Evolutionary conservation across 192 early-diverging fungal species (phyloP).

Genomic region (Gaertneriomyces semiglobifer): DNA sequence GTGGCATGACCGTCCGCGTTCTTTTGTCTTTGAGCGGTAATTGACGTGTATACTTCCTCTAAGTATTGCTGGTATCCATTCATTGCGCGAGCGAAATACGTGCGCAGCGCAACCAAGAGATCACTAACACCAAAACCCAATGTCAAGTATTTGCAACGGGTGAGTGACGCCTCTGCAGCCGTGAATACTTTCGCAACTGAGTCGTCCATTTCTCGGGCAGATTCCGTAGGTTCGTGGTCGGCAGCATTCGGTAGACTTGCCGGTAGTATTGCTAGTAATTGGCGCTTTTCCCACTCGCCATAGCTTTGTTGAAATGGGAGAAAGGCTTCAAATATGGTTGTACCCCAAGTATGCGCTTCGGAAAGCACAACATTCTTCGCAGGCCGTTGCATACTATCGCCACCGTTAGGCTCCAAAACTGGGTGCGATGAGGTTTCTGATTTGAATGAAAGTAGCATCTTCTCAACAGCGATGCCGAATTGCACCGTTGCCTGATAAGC

Average conservation of each 20-base stretch:
- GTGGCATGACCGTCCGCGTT: neutral
- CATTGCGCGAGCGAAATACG: conserved; percentile 48
- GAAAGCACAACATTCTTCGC: neutral
- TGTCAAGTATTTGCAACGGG: conserved; percentile 57
- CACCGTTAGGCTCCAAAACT: neutral
- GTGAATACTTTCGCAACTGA: conserved; percentile 44
- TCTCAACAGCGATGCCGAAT: conserved; percentile 56
- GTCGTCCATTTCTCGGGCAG: conserved; percentile 47
- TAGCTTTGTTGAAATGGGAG: conserved; percentile 60
- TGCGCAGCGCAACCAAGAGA: conserved; percentile 50
- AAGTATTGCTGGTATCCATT: conserved; percentile 41
- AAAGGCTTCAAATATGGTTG: conserved; percentile 64
- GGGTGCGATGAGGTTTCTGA: neutral
- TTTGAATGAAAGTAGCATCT: conserved; percentile 32
- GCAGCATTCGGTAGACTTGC: conserved; percentile 11
- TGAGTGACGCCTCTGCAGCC: conserved; percentile 42
- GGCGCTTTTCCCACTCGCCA: conserved; percentile 50
- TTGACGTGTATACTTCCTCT: conserved; percentile 38
- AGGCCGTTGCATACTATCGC: neutral
- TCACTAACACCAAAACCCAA: conserved; percentile 58
- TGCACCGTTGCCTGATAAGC: conserved; percentile 50
- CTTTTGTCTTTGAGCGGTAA: conserved; percentile 5
- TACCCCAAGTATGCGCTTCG: conserved; percentile 46
- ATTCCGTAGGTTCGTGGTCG: conserved; percentile 29
- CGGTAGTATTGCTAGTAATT: conserved; percentile 40